Base-by-base conservation (phyloP, 306 rosid species). In the Pachyrhizus erosus region DNA sequence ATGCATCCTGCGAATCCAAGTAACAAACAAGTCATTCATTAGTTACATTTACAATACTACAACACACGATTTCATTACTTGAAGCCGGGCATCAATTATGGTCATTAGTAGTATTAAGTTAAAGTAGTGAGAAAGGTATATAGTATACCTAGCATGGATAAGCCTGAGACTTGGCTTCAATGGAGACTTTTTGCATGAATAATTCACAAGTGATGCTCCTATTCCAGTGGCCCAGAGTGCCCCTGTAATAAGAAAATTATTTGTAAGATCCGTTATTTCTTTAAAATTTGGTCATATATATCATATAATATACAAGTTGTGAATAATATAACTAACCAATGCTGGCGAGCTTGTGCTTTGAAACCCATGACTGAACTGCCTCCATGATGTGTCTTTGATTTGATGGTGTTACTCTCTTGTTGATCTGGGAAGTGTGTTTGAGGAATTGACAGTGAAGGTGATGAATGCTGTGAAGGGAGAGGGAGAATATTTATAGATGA, bases 161-260 rank as follows among this genome's bases (percentile, higher is more conserved):
- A 94, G 97, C 83, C 90, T 85, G 9, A 94, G 96, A 75, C 97
- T 94, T 69, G 96, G 93, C 87, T 94, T 94, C 86, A 91, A 75
- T 11, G 87, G 89, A 39, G 97, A 82, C 66, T 84, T 86, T 40
- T 69, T 54, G 17, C 87, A 72, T 73, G 97, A 55, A 79, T 90
- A 84, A 20, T 66, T 67, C 15, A 86, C 84, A 5, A 94, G 87
- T 4, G 98, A 85, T 64, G 93, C 96, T 66, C 93, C 98, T 18
- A 94, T 83, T 60, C 93, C 98, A 24, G 93, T 45, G 2, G 96
- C 96, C 98, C 97, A 94, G 0, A 94, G 62, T 5, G 89, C 89
- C 18, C 93, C 97, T 94, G 78, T 52, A 49, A 62, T 10, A 2
- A 75, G 40, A 48, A 78, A 58, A 51, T 51, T 48, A 58, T 52